Percentiles rank a stretch among this genome's conserved stretches.
These are phyloP conservation scores for Dryadomyces sulphureus DNA, from an alignment of 2,329 filamentous ascomycete genomes.

Conservation along the genomic window DNA sequence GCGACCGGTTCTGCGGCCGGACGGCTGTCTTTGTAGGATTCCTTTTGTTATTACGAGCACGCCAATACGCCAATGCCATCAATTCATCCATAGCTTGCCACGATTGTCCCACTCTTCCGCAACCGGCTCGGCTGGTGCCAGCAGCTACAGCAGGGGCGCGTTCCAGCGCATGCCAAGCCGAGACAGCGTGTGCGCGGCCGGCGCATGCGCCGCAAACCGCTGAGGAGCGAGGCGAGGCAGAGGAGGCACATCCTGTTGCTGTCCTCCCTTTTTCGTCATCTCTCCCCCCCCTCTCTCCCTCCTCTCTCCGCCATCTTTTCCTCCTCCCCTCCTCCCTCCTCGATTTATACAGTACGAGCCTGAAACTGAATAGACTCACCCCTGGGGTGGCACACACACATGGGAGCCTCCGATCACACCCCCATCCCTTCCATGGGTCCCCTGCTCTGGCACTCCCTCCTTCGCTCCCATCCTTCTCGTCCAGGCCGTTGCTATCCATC, in stretches of 20 bases:
- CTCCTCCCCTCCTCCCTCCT: no score
- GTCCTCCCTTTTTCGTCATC: not conserved
- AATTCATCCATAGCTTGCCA: no score
- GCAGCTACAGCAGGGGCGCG: not conserved
- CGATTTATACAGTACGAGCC: not conserved
- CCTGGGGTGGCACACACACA: not conserved
- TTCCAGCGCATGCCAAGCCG: constrained; percentile 1
- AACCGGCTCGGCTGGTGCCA: not conserved
- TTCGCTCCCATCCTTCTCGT: not conserved
- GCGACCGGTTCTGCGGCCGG: constrained; percentile 2
- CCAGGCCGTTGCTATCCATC: not conserved
- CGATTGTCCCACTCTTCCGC: constrained; percentile 2
- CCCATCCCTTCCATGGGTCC: not conserved
- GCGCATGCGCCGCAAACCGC: not conserved
- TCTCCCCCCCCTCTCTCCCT: not conserved
- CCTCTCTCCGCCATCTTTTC: not conserved
- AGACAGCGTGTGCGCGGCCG: constrained; percentile 1
- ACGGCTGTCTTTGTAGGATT: no score
- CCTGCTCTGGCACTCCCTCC: not conserved
- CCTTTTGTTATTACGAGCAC: no score
- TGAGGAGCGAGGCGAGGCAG: not conserved
- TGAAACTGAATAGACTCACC: not conserved
- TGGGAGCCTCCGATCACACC: constrained; percentile 1
- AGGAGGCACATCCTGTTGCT: not conserved
- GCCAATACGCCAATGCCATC: no score